Evolutionary conservation across 768 basidiomycete species (phyloP).

Genomic region (Auricularia heimuer): DNA sequence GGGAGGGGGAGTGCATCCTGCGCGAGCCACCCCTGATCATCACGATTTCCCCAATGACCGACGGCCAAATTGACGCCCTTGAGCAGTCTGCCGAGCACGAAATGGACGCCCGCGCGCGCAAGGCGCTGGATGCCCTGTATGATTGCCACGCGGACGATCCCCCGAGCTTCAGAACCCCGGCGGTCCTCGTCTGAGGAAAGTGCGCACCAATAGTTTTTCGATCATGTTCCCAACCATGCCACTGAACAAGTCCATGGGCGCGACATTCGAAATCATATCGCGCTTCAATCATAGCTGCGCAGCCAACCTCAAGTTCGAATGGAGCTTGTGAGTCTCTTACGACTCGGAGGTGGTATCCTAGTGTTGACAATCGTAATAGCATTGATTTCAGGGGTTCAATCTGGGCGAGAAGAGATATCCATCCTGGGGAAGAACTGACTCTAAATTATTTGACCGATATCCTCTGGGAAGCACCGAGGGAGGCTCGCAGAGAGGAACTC

Average conservation of each 20-base stretch:
- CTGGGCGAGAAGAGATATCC: too few species aligned
- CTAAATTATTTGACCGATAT: too few species aligned
- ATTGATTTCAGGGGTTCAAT: too few species aligned
- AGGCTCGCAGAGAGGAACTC: too few species aligned
- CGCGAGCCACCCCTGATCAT: constrained; percentile 20
- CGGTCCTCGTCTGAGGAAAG: background rate
- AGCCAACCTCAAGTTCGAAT: background rate
- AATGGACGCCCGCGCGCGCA: background rate
- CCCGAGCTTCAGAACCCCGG: background rate
- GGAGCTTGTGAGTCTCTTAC: background rate
- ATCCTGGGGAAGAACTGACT: too few species aligned
- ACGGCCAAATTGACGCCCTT: background rate
- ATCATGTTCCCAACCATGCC: background rate
- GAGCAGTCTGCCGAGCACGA: background rate
- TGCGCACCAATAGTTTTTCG: background rate
- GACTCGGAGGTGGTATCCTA: too few species aligned
- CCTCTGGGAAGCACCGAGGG: too few species aligned
- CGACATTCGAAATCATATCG: background rate
- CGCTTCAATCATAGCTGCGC: background rate
- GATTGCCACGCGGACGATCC: background rate
- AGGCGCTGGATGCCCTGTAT: background rate
- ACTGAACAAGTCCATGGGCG: background rate
- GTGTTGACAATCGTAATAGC: too few species aligned
- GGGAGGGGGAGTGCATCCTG: constrained; percentile 15
- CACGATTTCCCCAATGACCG: background rate